These are phyloP conservation scores for Ulvella scutata DNA, from an alignment of 139 green algal genomes.

Conservation along the genomic window DNA sequence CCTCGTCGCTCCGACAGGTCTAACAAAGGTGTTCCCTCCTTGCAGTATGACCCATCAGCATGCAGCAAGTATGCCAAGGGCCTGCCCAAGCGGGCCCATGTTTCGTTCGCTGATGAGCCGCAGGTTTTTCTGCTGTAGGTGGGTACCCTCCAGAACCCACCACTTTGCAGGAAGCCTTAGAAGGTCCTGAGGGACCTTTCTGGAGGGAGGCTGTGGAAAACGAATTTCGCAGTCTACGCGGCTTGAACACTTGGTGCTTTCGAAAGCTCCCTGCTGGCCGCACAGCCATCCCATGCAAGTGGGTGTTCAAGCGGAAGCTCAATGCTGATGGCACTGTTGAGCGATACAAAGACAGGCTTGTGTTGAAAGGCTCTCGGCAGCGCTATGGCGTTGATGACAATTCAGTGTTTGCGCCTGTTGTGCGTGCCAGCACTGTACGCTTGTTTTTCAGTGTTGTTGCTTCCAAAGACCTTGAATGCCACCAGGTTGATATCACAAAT, in stretches of 20 bases:
- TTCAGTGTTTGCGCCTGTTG: constrained; percentile 27
- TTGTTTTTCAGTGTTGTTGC: constrained; percentile 15
- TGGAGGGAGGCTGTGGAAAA: neutral
- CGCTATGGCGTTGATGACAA: constrained; percentile 15
- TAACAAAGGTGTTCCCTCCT: too few relatives aligned
- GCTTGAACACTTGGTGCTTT: neutral
- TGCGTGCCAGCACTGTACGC: constrained; percentile 14
- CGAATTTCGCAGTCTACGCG: neutral
- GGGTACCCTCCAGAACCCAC: neutral
- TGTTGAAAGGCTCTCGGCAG: constrained; percentile 18
- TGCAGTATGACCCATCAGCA: too few relatives aligned
- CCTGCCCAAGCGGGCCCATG: too few relatives aligned
- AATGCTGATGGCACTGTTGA: neutral
- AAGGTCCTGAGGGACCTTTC: neutral
- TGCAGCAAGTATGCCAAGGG: too few relatives aligned
- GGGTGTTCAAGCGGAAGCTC: constrained; percentile 4
- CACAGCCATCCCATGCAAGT: neutral
- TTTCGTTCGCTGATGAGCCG: too few relatives aligned
- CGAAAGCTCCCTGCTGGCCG: neutral
- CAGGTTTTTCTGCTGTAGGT: too few relatives aligned
- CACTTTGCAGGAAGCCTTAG: neutral
- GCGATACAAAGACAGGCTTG: constrained; percentile 19
- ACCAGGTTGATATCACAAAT: constrained; percentile 35
- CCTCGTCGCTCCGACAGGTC: too few relatives aligned
- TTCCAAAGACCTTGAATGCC: constrained; percentile 16